phyloP scores from a whole-genome alignment of 345 rosid species.

The Microthlaspi erraticum region DNA sequence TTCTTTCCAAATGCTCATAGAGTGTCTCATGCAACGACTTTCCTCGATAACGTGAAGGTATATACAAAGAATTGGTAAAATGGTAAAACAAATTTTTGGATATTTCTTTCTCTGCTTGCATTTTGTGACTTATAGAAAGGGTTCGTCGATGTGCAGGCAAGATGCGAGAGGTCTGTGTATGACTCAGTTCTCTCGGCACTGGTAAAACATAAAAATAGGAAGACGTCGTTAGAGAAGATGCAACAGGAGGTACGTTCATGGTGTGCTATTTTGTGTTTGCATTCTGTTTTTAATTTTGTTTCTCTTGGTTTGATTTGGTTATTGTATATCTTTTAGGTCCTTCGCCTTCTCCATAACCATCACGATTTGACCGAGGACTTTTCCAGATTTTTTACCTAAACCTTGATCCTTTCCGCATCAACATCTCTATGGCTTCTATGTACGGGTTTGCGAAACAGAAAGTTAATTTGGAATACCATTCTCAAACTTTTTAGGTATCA shows the following conservation, averaged over 20 bases:
- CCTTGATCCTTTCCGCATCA: neutral
- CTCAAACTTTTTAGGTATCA: neutral
- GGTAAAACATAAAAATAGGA: too few species aligned
- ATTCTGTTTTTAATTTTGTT: neutral
- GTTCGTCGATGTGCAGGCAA: too few species aligned
- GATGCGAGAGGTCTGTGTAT: too few species aligned
- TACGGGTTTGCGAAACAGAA: neutral
- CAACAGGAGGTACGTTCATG: neutral
- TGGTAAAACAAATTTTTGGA: too few species aligned
- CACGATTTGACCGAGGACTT: conserved; percentile 29
- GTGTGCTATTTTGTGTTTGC: neutral
- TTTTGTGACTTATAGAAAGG: too few species aligned
- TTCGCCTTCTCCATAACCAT: conserved; percentile 16
- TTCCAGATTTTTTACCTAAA: neutral
- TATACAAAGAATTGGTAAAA: too few species aligned
- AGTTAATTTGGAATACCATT: neutral
- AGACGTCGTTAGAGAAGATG: neutral
- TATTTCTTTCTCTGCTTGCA: too few species aligned
- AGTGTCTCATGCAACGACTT: too few species aligned
- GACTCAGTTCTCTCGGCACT: too few species aligned
- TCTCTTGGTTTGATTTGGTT: conserved; percentile 22
- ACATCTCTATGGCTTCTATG: neutral
- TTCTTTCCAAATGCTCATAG: too few species aligned
- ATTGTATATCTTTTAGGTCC: conserved; percentile 1
- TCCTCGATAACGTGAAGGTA: too few species aligned